These are phyloP conservation scores for Alternaria tenuissima DNA, from an alignment of 2,329 filamentous ascomycete genomes.

Conservation along the genomic window DNA sequence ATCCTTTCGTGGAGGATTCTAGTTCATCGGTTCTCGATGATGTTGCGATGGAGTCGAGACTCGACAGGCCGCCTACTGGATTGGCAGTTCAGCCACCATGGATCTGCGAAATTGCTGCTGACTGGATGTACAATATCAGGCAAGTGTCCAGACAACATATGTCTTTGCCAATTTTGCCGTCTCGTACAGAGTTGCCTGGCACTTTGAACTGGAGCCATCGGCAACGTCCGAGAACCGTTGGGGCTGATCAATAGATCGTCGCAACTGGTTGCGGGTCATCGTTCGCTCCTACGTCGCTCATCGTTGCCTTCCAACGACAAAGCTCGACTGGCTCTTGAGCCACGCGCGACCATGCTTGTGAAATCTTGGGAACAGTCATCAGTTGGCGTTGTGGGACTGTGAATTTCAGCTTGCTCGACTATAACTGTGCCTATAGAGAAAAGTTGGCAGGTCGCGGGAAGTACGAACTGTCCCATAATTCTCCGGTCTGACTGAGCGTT, in stretches of 20 bases:
- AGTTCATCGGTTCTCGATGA: conserved; percentile 4
- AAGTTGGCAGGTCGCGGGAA: background rate
- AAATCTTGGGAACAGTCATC: background rate
- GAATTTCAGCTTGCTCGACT: conserved; percentile 5
- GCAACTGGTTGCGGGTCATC: conserved; percentile 3
- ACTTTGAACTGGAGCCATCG: background rate
- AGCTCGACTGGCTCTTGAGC: conserved; percentile 9
- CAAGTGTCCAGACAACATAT: background rate
- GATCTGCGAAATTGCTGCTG: conserved; percentile 6
- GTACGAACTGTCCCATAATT: conserved; percentile 5
- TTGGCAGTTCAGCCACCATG: conserved; percentile 9
- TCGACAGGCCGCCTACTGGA: conserved; percentile 4
- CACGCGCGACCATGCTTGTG: background rate
- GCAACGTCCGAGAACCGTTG: background rate
- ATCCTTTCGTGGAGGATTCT: conserved; percentile 3
- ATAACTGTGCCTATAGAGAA: background rate
- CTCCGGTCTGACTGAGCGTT: conserved; percentile 13
- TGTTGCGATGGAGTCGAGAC: conserved; percentile 8
- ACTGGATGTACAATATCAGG: background rate
- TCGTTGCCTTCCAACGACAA: conserved; percentile 17
- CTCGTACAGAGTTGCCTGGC: conserved; percentile 1
- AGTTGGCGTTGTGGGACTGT: conserved; percentile 3
- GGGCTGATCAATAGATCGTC: background rate
- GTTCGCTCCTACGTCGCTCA: background rate
- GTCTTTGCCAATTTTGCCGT: background rate